A percentile compares a stretch with the other conserved stretches of the same genome.
phyloP scores from a whole-genome alignment of 1,139 yeast genomes.

The Candida buenavistaensis region DNA sequence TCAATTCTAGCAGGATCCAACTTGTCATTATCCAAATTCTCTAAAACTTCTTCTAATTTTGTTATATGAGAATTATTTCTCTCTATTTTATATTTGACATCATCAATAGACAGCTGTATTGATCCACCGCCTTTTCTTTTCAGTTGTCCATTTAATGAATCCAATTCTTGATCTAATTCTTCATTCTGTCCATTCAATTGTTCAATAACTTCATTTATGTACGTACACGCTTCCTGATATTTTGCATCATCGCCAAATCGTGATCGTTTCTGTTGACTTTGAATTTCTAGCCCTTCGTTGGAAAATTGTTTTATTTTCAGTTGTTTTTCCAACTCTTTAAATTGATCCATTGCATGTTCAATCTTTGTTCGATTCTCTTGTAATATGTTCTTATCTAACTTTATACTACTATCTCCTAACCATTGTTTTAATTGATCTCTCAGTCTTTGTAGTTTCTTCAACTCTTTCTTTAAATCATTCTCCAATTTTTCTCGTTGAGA shows the following conservation, averaged over 20 bases:
- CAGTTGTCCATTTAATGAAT: constrained; percentile 45
- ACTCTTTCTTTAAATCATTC: constrained; percentile 90
- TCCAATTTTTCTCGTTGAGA: constrained; percentile 95
- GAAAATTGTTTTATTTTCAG: constrained; percentile 96
- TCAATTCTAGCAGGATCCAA: constrained; percentile 81
- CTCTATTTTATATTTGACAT: constrained; percentile 62
- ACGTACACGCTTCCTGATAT: constrained; percentile 72
- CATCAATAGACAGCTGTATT: constrained; percentile 56
- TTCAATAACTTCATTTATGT: constrained; percentile 73
- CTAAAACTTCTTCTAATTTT: constrained; percentile 74
- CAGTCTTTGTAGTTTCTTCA: constrained; percentile 89
- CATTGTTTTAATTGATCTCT: constrained; percentile 96
- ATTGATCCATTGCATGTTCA: constrained; percentile 94
- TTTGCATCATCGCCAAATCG: constrained; percentile 64
- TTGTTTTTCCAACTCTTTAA: constrained; percentile 90
- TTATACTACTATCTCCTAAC: constrained; percentile 90
- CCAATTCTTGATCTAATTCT: constrained; percentile 73
- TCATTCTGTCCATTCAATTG: constrained; percentile 85
- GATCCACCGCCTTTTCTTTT: constrained; percentile 48
- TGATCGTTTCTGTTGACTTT: constrained; percentile 43
- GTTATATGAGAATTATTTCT: constrained; percentile 80
- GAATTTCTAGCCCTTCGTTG: constrained; percentile 84
- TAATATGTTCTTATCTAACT: constrained; percentile 74
- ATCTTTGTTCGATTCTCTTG: constrained; percentile 81
- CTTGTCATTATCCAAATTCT: constrained; percentile 79